Conservation (phyloP, 345 rosid species). For the Citrus medica region DNA sequence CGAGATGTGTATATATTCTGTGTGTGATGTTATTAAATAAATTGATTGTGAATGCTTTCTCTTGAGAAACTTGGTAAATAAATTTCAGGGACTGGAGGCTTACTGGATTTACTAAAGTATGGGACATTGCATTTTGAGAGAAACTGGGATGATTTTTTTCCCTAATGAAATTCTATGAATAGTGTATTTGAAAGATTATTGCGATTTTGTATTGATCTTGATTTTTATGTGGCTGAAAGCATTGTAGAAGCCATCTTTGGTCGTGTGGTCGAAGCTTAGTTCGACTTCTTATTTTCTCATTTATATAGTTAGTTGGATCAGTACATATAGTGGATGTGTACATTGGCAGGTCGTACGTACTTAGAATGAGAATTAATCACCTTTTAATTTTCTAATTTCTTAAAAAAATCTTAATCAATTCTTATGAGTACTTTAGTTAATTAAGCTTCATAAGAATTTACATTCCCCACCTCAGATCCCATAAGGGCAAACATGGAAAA, state of each 20-base stretch:
- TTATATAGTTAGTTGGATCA: too few species aligned
- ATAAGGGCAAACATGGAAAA: background rate
- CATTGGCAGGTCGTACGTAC: too few species aligned
- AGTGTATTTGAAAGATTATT: background rate
- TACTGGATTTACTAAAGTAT: background rate
- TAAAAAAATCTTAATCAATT: too few species aligned
- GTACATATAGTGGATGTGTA: too few species aligned
- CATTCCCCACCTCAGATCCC: too few species aligned
- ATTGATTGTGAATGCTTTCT: background rate
- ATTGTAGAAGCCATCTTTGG: too few species aligned
- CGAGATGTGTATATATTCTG: background rate
- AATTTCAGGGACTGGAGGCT: background rate
- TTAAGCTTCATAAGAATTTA: too few species aligned
- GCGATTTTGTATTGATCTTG: background rate
- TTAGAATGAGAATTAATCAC: too few species aligned
- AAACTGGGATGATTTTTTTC: background rate
- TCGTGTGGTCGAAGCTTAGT: too few species aligned
- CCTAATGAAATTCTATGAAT: background rate
- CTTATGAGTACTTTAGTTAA: too few species aligned
- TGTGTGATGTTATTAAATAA: background rate
- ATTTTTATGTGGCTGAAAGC: background rate
- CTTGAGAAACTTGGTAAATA: background rate
- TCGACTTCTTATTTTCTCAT: too few species aligned
- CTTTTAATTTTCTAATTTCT: too few species aligned
- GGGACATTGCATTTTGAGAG: background rate